phyloP scores from a whole-genome alignment of 169 alveolate genomes.

The Cytauxzoon felis region DNA sequence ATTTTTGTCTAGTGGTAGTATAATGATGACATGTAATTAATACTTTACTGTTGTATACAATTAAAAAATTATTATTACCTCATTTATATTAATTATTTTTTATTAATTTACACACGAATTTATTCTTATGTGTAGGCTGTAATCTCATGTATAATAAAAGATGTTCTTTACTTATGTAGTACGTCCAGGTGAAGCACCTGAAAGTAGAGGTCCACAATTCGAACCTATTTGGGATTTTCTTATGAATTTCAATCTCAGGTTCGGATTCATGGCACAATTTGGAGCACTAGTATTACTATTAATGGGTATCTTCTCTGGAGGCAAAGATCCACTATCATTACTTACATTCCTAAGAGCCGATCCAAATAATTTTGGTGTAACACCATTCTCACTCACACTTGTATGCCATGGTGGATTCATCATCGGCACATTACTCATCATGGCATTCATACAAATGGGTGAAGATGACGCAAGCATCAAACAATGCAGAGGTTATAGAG shows the following conservation, averaged over 20 bases:
- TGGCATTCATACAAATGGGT: constrained; percentile 80
- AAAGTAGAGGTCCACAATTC: constrained; percentile 89
- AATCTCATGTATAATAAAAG: no score
- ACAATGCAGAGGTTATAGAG: constrained; percentile 84
- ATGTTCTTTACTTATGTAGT: constrained; percentile 90
- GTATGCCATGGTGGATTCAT: constrained; percentile 78
- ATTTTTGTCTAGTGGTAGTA: no score
- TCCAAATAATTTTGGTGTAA: constrained; percentile 78
- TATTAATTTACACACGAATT: no score
- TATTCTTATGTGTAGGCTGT: no score
- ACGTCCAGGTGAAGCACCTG: constrained; percentile 93
- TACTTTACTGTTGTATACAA: no score
- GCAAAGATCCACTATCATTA: constrained; percentile 76
- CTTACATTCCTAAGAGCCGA: constrained; percentile 77
- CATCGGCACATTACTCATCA: constrained; percentile 74
- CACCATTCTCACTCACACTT: constrained; percentile 79
- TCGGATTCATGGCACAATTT: constrained; percentile 79
- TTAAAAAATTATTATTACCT: no score
- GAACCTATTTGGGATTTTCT: constrained; percentile 85
- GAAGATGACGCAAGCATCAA: constrained; percentile 86
- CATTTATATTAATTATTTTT: no score
- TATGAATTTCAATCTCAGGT: constrained; percentile 81
- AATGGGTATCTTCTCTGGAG: constrained; percentile 71
- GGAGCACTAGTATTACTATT: constrained; percentile 65
- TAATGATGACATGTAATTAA: no score